Evolutionary conservation across 2,329 filamentous ascomycete genomes (phyloP).

Genomic region (Exophiala sp.): DNA sequence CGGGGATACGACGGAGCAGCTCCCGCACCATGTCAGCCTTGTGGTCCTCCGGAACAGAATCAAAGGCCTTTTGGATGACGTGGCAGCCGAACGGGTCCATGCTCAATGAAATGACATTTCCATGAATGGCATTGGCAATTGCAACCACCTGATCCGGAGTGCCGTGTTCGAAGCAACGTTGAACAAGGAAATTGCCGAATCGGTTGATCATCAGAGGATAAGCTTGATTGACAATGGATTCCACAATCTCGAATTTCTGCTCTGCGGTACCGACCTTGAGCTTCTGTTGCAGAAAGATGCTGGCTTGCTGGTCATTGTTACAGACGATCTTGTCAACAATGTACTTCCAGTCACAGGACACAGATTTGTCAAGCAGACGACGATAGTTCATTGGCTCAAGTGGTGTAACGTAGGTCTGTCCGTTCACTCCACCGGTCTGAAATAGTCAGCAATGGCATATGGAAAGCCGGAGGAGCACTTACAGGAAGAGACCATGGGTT

Average conservation of each 20-base stretch:
- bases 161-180: conserved; percentile 97
- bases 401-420: conserved; percentile 73
- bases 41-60: conserved; percentile 94
- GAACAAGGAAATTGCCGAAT: conserved; percentile 96
- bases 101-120: conserved; percentile 86
- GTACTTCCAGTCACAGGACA: conserved; percentile 98
- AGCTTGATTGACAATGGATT: conserved; percentile 89
- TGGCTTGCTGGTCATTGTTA: conserved; percentile 98
- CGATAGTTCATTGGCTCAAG: conserved; percentile 95
- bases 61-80: conserved; percentile 97
- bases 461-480: conserved; percentile 7
- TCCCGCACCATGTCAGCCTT: conserved; percentile 99
- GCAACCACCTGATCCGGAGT: conserved; percentile 89
- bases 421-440: conserved; percentile 45
- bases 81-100: conserved; percentile 99
- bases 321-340: conserved; percentile 99
- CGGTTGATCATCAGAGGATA: conserved; percentile 97
- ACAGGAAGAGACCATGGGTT: conserved; percentile 30
- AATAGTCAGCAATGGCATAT: conserved; percentile 10
- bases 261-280: conserved; percentile 92
- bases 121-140: conserved; percentile 89
- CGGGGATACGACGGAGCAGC: conserved; percentile 85
- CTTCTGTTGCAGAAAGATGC: conserved; percentile 98
- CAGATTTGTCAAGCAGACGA: conserved; percentile 86
- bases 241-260: conserved; percentile 95